These are phyloP conservation scores for Heracleum sosnowskyi DNA, from an alignment of 129 eudicot species.

Conservation along the genomic window DNA sequence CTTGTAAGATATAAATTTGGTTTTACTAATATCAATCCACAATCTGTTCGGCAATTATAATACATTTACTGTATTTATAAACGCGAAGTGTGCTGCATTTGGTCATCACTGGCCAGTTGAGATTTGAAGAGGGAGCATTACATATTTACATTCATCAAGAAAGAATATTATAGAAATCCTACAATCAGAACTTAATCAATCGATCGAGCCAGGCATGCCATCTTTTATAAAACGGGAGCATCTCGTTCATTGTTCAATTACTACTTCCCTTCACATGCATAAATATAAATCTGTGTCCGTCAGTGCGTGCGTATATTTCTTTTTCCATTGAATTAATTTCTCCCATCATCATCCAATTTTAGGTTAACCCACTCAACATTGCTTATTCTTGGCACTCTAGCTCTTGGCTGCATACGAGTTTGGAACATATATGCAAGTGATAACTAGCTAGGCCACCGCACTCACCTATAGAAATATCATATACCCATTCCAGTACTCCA, in stretches of 20 bases:
- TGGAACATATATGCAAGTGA: conserved; percentile 5
- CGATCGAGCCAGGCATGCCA: not conserved
- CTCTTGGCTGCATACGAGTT: conserved; percentile 11
- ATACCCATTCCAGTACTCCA: not conserved
- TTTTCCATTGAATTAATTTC: not conserved
- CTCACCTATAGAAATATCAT: not conserved
- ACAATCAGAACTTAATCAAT: not conserved
- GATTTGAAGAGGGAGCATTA: too few relatives aligned
- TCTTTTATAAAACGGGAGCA: not conserved
- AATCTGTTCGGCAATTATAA: too few relatives aligned
- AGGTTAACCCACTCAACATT: not conserved
- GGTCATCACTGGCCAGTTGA: too few relatives aligned
- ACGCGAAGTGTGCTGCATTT: too few relatives aligned
- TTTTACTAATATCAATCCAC: too few relatives aligned
- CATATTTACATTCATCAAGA: too few relatives aligned
- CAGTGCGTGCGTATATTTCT: not conserved
- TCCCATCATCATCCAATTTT: conserved; percentile 2
- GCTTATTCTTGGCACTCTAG: conserved; percentile 6
- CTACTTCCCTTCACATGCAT: not conserved
- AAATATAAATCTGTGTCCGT: not conserved
- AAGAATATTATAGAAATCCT: too few relatives aligned
- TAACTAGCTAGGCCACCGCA: conserved; percentile 16
- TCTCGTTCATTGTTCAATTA: not conserved
- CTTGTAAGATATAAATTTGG: too few relatives aligned
- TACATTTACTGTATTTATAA: too few relatives aligned